These are phyloP conservation scores for Oryza rufipogon DNA, from an alignment of 176 grass and related monocot genomes.

Conservation along the genomic window DNA sequence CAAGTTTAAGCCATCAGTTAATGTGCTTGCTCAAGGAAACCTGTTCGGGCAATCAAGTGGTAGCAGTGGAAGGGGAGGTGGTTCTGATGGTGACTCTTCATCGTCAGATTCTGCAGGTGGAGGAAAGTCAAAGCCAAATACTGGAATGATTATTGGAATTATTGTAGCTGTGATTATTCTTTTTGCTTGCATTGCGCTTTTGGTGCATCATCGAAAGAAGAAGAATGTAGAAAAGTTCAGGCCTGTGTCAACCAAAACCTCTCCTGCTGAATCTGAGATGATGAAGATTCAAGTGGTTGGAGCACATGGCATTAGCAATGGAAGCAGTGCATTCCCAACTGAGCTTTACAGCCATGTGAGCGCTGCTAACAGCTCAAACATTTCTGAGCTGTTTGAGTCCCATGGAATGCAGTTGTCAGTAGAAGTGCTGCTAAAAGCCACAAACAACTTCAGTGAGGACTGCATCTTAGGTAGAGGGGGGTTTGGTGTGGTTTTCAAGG, in stretches of 20 bases:
- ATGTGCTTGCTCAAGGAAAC: constrained; percentile 56
- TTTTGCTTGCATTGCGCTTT: constrained; percentile 47
- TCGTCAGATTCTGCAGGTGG: constrained; percentile 28
- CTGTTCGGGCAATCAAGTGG: constrained; percentile 54
- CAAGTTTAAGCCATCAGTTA: constrained; percentile 60
- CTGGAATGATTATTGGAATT: constrained; percentile 58
- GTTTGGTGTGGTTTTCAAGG: constrained; percentile 92
- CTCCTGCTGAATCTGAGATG: constrained; percentile 49
- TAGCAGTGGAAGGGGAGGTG: constrained; percentile 31
- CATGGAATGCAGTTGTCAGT: constrained; percentile 84
- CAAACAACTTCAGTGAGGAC: constrained; percentile 79
- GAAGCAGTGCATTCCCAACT: constrained; percentile 32
- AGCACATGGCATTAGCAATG: constrained; percentile 41
- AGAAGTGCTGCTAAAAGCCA: constrained; percentile 65
- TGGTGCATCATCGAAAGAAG: constrained; percentile 51
- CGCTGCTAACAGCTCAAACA: constrained; percentile 37
- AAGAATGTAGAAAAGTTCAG: constrained; percentile 63
- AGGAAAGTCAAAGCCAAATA: constrained; percentile 34
- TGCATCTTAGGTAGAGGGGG: constrained; percentile 84
- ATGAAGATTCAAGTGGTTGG: constrained; percentile 51
- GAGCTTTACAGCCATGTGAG: constrained; percentile 52
- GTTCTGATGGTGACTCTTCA: constrained; percentile 38
- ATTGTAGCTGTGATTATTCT: constrained; percentile 62
- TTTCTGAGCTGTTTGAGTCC: constrained; percentile 53
- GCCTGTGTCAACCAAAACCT: constrained; percentile 45